Percentiles rank a stretch among this genome's conserved stretches.
phyloP scores from a whole-genome alignment of 352 stramenopile genomes.

The Blastocystis sp. region DNA sequence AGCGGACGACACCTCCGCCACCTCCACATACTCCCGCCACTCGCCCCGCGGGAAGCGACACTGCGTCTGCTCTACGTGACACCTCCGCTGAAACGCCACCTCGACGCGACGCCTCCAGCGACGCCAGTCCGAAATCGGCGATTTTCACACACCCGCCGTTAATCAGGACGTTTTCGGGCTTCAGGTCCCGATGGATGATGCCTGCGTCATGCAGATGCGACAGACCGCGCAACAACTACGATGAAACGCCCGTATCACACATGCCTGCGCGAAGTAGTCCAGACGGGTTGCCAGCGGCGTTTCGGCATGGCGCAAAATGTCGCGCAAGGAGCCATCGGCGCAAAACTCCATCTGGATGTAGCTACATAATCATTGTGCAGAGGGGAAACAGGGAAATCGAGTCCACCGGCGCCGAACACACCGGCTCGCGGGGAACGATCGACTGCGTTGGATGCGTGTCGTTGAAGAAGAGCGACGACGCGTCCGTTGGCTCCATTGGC shows the following conservation, averaged over 20 bases:
- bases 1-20: no score
- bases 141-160: constrained; percentile 62
- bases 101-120: constrained; percentile 3
- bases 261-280: constrained; percentile 12
- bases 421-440: no score
- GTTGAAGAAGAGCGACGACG: no score
- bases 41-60: no score
- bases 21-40: no score
- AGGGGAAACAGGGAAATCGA: not conserved
- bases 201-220: constrained; percentile 6
- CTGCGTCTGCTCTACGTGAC: no score
- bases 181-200: constrained; percentile 89
- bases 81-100: no score
- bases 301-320: not conserved
- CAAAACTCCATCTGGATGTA: constrained; percentile 52
- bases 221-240: constrained; percentile 21
- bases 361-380: constrained; percentile 19
- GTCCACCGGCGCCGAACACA: no score
- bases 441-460: no score
- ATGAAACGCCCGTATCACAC: not conserved
- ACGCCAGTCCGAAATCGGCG: constrained; percentile 28
- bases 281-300: not conserved
- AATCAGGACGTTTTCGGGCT: constrained; percentile 87
- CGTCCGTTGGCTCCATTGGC: no score
- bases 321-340: constrained; percentile 7